Base-by-base conservation (phyloP, 75 land plant genomes). In the Chamaecyparis obtusa region DNA sequence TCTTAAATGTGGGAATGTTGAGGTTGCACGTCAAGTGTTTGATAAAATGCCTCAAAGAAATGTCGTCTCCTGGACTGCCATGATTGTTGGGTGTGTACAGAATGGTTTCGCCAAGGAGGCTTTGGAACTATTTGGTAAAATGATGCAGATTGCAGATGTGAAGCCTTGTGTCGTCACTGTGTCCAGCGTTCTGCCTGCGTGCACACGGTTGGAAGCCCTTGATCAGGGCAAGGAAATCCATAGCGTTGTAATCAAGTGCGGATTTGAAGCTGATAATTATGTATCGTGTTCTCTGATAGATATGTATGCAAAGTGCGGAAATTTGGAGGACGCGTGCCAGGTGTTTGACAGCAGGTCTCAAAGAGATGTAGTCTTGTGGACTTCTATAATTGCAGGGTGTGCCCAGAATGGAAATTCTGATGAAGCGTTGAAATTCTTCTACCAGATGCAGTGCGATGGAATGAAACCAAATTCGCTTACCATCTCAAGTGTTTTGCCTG, bases 281-380 rank as follows among this genome's bases (percentile, higher is more conserved):
- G 88, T 92, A 33, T 86, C 93, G 1, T 93, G 92, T 86, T 87
- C 94, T 5, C 82, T 94, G 60, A 74, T 94, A 74, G 94, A 93
- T 86, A 91, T 85, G 75, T 93, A 93, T 56, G 92, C 91, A 39
- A 92, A 93, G 81, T 92, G 93, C 37, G 88, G 91, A 37, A 71
- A 88, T 76, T 39, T 81, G 19, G 88, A 67, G 56, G 87, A 82
- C 57, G 90, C 89, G 9, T 71, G 49, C 80, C 77, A 44, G 11
- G 87, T 91, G 32, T 95, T 93, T 87, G 76, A 84, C 72, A 83
- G 54, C 27, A 91, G 91, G 88, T 78, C 76, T 32, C 88, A 85
- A 39, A 89, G 72, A 87, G 91, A 90, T 87, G 89, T 69, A 15
- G 93, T 93, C 55, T 91, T 93, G 21, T 95, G 96, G 96, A 92